Evolutionary conservation across 805 yeast genomes (phyloP).

Genomic region (Priceomyces haplophilus): DNA sequence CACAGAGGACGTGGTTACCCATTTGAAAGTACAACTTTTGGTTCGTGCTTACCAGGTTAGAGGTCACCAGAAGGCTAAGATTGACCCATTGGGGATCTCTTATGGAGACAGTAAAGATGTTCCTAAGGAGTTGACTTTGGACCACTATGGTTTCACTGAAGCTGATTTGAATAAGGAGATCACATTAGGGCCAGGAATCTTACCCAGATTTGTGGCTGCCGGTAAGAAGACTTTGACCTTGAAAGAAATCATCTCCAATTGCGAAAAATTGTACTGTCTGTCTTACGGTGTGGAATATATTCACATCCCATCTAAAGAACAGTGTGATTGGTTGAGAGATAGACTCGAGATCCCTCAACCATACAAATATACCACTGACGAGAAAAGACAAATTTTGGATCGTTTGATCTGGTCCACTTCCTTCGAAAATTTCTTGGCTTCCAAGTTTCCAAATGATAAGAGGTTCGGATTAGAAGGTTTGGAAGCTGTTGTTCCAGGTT

Average conservation of each 20-base stretch:
- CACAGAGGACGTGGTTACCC: constrained; percentile 70
- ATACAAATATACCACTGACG: constrained; percentile 75
- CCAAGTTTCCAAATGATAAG: constrained; percentile 97
- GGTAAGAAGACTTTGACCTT: constrained; percentile 67
- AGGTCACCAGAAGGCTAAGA: constrained; percentile 93
- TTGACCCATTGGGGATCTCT: constrained; percentile 92
- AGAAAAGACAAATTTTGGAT: constrained; percentile 94
- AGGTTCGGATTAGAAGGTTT: constrained; percentile 99
- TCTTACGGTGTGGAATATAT: constrained; percentile 92
- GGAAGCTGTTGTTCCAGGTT: constrained; percentile 94
- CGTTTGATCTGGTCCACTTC: constrained; percentile 95
- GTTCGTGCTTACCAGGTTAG: constrained; percentile 99
- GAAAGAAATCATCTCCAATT: constrained; percentile 69
- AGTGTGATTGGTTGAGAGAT: constrained; percentile 98
- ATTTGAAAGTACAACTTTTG: constrained; percentile 90
- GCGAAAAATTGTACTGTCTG: constrained; percentile 85
- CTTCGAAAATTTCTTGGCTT: constrained; percentile 87
- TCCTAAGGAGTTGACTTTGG: constrained; percentile 88
- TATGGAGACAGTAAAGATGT: constrained; percentile 66
- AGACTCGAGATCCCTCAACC: constrained; percentile 91
- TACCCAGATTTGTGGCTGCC: constrained; percentile 79
- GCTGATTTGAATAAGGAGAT: constrained; percentile 79
- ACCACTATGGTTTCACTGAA: constrained; percentile 87
- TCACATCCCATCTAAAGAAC: constrained; percentile 91
- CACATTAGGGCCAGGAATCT: constrained; percentile 94